Base-by-base conservation (phyloP, 2,329 filamentous ascomycete species). In the Niveomyces coronatus region DNA sequence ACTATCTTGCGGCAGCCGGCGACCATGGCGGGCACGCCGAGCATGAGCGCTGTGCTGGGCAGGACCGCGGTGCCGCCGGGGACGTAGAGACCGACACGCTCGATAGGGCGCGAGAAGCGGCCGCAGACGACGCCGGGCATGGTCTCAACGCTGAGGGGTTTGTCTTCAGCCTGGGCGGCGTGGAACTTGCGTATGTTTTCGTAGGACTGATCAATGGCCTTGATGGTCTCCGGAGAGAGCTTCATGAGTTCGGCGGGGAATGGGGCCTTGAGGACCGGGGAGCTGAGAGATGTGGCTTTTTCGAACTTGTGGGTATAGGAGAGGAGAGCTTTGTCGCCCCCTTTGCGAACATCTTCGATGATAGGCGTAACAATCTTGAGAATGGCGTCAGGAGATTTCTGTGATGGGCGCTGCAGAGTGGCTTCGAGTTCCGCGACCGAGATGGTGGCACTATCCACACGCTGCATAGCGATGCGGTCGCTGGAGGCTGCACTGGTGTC, bases 301-400 rank as follows among this genome's bases (percentile, higher is more conserved):
- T 98, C 91, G 50, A 98, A 98, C 60, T 93, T 94, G 72, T 95
- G 88, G 1, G 91, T 96, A 61, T 94, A 96, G 35, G 84, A 82
- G 31, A 98, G 72, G 17, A 98, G 71, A 3, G 86, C 88, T 51
- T 82, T 82, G 61, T 98, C 91, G 37, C 91, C 91, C 23, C 84
- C 77, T 30, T 76, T 71, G 40, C 80, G 83, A 39, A 98, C 82
- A 33, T 88, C 84, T 41, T 89, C 78, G 53, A 98, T 86, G 51
- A 98, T 98, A 1, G 91, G 91, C 24, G 76, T 78, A 42, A 94
- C 85, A 37, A 96, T 89, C 46, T 79, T 79, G 65, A 96, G 79
- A 48, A 98, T 95, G 42, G 84, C 77, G 16, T 96, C 89, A n/a
- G 85, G 86, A 2, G 89, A 94, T 57, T 83, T 87, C 55, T 98